Evolutionary conservation across 1,284 basidiomycete genomes (phyloP), one percentile per base, ranked within the genome.

Genomic region (Spongispora temasekensis): DNA sequence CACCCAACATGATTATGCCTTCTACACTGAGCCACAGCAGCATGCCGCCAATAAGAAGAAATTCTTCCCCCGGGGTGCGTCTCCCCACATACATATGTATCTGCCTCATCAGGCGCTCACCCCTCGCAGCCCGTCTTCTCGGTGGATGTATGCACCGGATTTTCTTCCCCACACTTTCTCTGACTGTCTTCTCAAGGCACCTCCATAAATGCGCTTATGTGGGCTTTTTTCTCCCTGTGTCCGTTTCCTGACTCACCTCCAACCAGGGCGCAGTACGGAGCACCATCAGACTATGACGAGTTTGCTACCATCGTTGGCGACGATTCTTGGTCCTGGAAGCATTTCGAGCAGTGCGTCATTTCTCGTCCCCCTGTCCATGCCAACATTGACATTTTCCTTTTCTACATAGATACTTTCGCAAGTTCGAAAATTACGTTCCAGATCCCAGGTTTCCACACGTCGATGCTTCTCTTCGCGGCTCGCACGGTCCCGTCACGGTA

Each of bases 261-360:
- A 12, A 28, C 4, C 59, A 90, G 88, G 75, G 88, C 84, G 56
- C 89, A 90, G 21, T 83, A 83, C 46, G 86, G 88, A 21, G 80
- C 85, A 6, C 87, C 89, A 1, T 82, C 82, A 1, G 89, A 91
- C 67, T 90, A 84, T 63, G 86, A 90, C 65, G 82, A 90, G 69
- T 90, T 87, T 83, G 86, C 82, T 0, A 65, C 74, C n/a, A 77
- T 83, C 32, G 77, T 77, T 21, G 81, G 79, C n/a, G 83, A 87
- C 59, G 82, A 83, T 12, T 78, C 80, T 15, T 91, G 89, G 88
- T 75, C 83, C 19, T 90, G 85, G 81, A 74, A 80, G 50, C 79
- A 84, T 53, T 77, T 90, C 59, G 72, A 76, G 57, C 68, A 72
- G 84, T 83, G 15, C 30, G 15, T 19, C 28, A 35, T 15, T 21